Evolutionary conservation across 768 basidiomycete genomes (phyloP).

Genomic region (Glaciozyma antarctica): DNA sequence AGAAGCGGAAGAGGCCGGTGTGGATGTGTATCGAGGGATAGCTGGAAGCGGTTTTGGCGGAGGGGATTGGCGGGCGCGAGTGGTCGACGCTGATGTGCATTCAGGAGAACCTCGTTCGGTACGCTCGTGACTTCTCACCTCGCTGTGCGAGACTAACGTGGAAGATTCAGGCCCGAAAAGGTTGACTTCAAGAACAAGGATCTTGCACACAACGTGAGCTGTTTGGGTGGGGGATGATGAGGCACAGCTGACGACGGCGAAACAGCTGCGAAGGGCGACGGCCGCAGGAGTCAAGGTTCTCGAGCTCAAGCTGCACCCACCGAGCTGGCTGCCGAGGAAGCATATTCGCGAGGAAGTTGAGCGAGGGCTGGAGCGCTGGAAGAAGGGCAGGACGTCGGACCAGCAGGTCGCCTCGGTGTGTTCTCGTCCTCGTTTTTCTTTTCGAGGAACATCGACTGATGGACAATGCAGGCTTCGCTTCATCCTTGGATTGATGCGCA

Average conservation of each 20-base stretch:
- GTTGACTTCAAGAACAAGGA: conserved; percentile 25
- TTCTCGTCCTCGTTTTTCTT: not conserved
- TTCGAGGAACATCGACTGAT: not conserved
- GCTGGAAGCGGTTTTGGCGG: conserved; percentile 18
- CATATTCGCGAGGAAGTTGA: conserved; percentile 36
- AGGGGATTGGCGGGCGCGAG: not conserved
- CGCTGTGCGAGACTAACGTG: no score
- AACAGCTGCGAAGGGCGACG: no score
- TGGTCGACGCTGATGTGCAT: not conserved
- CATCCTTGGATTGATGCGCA: conserved; percentile 22
- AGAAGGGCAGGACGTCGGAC: not conserved
- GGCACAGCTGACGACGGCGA: no score
- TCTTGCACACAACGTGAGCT: conserved; percentile 14
- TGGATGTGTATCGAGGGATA: conserved; percentile 16
- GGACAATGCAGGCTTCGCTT: conserved; percentile 3
- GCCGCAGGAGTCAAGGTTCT: conserved; percentile 12
- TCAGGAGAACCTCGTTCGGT: no score
- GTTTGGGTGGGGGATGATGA: no score
- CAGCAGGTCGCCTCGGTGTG: conserved; percentile 27
- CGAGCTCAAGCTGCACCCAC: conserved; percentile 19
- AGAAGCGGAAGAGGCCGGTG: conserved; percentile 13
- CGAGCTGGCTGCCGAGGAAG: not conserved
- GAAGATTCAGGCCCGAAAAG: conserved; percentile 19
- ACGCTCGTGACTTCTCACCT: no score
- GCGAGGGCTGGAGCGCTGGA: conserved; percentile 18